A percentile compares a stretch with the other conserved stretches of the same genome.
These are phyloP conservation scores for Onygena corvina DNA, from an alignment of 2,329 filamentous ascomycete genomes.

Conservation along the genomic window DNA sequence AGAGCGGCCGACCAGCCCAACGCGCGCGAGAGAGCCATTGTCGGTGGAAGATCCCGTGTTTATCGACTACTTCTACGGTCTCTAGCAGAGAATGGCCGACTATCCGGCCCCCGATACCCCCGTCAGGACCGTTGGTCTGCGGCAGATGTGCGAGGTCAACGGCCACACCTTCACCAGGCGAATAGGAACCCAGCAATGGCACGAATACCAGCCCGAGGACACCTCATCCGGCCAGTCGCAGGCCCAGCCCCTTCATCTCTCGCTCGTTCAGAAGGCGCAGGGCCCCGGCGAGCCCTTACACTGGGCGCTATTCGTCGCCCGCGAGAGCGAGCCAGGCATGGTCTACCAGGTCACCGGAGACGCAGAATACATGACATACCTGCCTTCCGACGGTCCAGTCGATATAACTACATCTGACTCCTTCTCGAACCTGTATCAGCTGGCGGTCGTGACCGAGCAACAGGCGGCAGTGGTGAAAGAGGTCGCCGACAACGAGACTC, in stretches of 20 bases:
- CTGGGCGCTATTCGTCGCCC: constrained; percentile 20
- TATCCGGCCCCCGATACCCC: constrained; percentile 8
- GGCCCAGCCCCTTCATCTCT: constrained; percentile 14
- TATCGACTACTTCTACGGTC: too few species aligned
- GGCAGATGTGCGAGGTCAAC: constrained; percentile 17
- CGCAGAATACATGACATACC: constrained; percentile 20
- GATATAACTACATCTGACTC: constrained; percentile 11
- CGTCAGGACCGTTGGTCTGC: constrained; percentile 15
- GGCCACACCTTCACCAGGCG: constrained; percentile 14
- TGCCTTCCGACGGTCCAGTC: constrained; percentile 12
- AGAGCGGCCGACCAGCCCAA: too few species aligned
- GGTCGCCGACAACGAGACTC: constrained; percentile 16
- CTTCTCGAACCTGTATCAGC: constrained; percentile 15
- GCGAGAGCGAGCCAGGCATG: constrained; percentile 18
- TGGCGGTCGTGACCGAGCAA: constrained; percentile 15
- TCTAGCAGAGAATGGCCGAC: not conserved
- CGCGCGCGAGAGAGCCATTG: too few species aligned
- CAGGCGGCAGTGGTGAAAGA: constrained; percentile 14
- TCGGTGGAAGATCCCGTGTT: too few species aligned
- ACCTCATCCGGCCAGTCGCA: not conserved
- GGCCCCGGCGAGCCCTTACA: constrained; percentile 17
- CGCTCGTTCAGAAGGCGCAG: constrained; percentile 18
- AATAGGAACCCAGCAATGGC: constrained; percentile 17
- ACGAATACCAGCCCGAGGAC: constrained; percentile 8
- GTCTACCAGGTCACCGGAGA: constrained; percentile 22